A percentile compares a stretch with the other conserved stretches of the same genome.
Conservation (phyloP, 306 rosid genomes). For the Trifolium repens region DNA sequence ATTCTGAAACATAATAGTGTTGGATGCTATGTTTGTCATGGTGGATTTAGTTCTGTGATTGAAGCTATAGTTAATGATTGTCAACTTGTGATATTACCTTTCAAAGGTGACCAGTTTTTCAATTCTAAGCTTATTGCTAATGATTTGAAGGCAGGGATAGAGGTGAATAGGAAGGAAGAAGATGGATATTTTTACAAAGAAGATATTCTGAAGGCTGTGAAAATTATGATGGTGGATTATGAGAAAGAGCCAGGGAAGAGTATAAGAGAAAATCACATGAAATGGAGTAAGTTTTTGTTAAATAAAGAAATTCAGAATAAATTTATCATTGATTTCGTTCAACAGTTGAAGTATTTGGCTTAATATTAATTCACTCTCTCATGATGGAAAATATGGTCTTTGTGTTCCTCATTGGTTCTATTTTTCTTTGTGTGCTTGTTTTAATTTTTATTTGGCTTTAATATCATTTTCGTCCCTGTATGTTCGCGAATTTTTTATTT, state of each 20-base stretch:
- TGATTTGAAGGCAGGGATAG: conserved; percentile 48
- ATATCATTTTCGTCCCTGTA: too few relatives aligned
- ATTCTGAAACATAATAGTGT: conserved; percentile 49
- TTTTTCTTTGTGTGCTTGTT: neutral
- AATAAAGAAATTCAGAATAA: conserved; percentile 46
- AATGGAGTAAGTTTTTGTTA: conserved; percentile 50
- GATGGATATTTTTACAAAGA: conserved; percentile 57
- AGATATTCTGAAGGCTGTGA: conserved; percentile 48
- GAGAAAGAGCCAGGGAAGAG: conserved; percentile 44
- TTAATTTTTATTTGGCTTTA: too few relatives aligned
- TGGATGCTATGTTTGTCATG: conserved; percentile 51
- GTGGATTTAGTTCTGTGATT: conserved; percentile 58
- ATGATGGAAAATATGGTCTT: conserved; percentile 14
- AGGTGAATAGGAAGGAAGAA: conserved; percentile 50
- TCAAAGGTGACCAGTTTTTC: conserved; percentile 57
- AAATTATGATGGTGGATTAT: conserved; percentile 43
- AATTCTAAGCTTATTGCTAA: conserved; percentile 50
- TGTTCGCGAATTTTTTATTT: too few relatives aligned
- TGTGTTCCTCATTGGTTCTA: neutral
- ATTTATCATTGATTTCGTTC: conserved; percentile 44
- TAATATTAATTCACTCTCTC: neutral
- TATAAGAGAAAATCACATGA: conserved; percentile 46
- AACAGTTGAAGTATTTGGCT: conserved; percentile 35
- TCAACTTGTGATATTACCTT: conserved; percentile 53
- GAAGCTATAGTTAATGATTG: conserved; percentile 58